phyloP scores from a whole-genome alignment of 169 alveolate genomes.

The Eimeria falciformis region DNA sequence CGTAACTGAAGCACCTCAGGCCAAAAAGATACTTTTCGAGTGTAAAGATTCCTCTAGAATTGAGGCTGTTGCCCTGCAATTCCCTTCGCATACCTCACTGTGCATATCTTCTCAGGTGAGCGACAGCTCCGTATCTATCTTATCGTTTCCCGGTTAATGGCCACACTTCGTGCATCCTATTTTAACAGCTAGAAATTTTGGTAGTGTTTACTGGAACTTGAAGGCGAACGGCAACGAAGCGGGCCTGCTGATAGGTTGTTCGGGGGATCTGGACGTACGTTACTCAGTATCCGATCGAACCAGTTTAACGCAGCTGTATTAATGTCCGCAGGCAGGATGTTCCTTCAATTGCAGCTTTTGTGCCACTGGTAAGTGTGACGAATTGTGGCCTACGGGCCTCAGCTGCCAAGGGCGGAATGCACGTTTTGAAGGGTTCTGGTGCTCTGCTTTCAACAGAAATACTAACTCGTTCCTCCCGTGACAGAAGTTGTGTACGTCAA shows the following conservation, averaged over 20 bases:
- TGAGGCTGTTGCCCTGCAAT: conserved; percentile 88
- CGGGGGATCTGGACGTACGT: too few species aligned
- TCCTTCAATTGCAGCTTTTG: conserved; percentile 89
- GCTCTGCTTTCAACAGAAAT: too few species aligned
- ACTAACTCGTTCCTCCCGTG: too few species aligned
- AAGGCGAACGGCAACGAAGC: too few species aligned
- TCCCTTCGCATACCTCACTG: conserved; percentile 87
- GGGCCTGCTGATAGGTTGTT: too few species aligned
- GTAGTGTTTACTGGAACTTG: too few species aligned
- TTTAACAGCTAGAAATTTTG: too few species aligned
- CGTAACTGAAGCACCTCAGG: conserved; percentile 66
- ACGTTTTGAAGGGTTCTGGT: too few species aligned
- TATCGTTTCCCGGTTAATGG: too few species aligned
- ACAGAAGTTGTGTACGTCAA: too few species aligned
- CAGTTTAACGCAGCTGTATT: neutral
- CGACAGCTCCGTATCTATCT: neutral
- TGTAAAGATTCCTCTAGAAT: conserved; percentile 86
- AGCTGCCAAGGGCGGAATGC: neutral
- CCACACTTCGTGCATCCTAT: too few species aligned
- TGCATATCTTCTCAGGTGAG: conserved; percentile 90
- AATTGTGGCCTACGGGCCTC: neutral
- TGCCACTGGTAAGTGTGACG: conserved; percentile 83
- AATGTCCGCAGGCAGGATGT: conserved; percentile 86
- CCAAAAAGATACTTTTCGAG: conserved; percentile 87
- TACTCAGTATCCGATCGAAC: too few species aligned